phyloP scores from a whole-genome alignment of 805 yeast species.

The Kregervanrija pseudodelftensis region DNA sequence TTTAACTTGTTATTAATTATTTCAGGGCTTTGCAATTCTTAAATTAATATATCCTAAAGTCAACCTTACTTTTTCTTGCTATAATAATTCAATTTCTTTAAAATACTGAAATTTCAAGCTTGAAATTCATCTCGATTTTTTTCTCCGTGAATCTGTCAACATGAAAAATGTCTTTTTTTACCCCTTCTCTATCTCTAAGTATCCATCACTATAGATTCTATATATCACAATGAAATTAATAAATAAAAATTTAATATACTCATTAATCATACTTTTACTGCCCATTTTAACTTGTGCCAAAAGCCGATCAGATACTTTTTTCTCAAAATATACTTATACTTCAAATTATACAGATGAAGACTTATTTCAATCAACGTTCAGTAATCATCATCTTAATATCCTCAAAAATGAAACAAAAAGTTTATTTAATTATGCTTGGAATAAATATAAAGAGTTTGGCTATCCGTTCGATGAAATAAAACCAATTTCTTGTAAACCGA shows the following conservation, averaged over 20 bases:
- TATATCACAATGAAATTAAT: too few relatives aligned
- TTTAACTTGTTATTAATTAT: constrained; percentile 72
- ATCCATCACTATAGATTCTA: too few relatives aligned
- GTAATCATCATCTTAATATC: constrained; percentile 14
- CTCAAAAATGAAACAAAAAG: constrained; percentile 39
- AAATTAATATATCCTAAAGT: constrained; percentile 81
- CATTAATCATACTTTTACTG: too few relatives aligned
- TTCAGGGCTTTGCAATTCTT: constrained; percentile 89
- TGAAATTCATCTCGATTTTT: too few relatives aligned
- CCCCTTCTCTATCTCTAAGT: too few relatives aligned
- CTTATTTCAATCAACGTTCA: constrained; percentile 22
- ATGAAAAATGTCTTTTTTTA: too few relatives aligned
- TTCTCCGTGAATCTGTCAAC: too few relatives aligned
- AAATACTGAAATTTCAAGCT: too few relatives aligned
- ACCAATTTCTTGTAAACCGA: constrained; percentile 66
- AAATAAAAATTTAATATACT: too few relatives aligned
- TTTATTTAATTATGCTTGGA: constrained; percentile 71
- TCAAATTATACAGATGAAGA: constrained; percentile 14
- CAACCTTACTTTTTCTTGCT: constrained; percentile 83
- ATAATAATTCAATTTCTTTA: too few relatives aligned
- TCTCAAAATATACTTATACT: constrained; percentile 9
- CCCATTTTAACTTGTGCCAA: too few relatives aligned
- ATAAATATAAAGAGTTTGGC: constrained; percentile 58
- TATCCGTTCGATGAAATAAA: constrained; percentile 78
- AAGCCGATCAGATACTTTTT: background rate